A percentile compares a stretch with the other conserved stretches of the same genome.
Evolutionary conservation across 148 eudicot genomes (phyloP).

Genomic region (Polygonum maritimum): DNA sequence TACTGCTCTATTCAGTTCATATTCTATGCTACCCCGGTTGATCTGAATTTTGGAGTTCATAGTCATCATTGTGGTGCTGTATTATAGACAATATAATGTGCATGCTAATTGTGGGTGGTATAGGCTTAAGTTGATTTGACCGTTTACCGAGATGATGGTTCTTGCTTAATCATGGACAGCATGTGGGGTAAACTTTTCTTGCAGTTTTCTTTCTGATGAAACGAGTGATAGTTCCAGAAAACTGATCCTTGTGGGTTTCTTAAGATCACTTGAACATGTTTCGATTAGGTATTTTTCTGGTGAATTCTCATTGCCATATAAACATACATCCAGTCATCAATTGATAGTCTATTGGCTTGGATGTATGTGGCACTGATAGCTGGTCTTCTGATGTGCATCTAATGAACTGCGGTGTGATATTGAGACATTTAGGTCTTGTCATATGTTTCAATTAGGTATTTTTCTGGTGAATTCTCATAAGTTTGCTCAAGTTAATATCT

Average conservation of each 20-base stretch:
- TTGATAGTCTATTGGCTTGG: not conserved
- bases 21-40: not conserved
- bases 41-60: not conserved
- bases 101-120: not conserved
- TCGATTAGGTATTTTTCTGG: not conserved
- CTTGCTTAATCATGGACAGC: not conserved
- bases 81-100: not conserved
- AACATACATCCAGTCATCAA: not conserved
- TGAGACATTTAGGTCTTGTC: not conserved
- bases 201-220: not conserved
- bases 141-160: not conserved
- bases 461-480: not conserved
- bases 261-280: not conserved
- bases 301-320: not conserved
- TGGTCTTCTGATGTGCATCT: not conserved
- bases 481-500: not conserved
- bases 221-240: not conserved
- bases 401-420: not conserved
- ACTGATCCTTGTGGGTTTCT: not conserved
- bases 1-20: not conserved
- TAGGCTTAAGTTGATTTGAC: not conserved
- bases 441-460: not conserved
- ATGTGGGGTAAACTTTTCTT: not conserved
- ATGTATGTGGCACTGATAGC: not conserved
- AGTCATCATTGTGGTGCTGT: not conserved